Evolutionary conservation across 2,329 filamentous ascomycete species (phyloP), one percentile per base, ranked within the genome.

Genomic region (Aspergillus ochraceoroseus): DNA sequence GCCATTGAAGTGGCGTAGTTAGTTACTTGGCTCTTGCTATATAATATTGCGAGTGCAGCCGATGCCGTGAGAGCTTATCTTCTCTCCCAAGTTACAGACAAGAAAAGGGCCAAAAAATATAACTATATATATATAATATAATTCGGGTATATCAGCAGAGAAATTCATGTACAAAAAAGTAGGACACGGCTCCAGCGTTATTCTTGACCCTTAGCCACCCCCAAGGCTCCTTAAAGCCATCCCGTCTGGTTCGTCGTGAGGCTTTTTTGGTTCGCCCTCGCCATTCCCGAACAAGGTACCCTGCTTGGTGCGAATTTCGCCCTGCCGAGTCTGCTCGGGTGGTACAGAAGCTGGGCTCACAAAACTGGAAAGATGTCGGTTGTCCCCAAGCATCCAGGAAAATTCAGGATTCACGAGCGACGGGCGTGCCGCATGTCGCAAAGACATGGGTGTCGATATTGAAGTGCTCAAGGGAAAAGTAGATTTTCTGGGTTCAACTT

Each of bases 321-420:
- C 61, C 22, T 63, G 58, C 40, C 66, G 60, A 41, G 61, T 63
- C 43, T 68, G 64, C 42, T 72, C 68, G 23, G 68, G 67, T 9
- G 66, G 63, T 18, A 62, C 58, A n/a, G 68, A 68, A 12, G 61
- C 64, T 11, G 67, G 65, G 36, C 64, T 66, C 28, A 72, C 67
- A 55, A 72, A 72, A 19, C 62, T 64, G 7, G 67, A 70, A 17
- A 68, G 59, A 36, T 64, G 63, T 28, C 65, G 60, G 41, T 62
- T 61, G 31, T 70, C 65, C 23, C 69, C 70, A 25, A 73, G 59
- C 68, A 73, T 73, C 66, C 70, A 73, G 8, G 70, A 71, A 41
- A 72, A 73, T 15, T 68, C 68, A 12, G 70, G 66, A 34, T 72
- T 62, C 23, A 65, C 62, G 33, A 73, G 49, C 25, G 69, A 66